These are phyloP conservation scores for Centrapalus pauciflorus DNA, from an alignment of 129 eudicot species.

Conservation along the genomic window DNA sequence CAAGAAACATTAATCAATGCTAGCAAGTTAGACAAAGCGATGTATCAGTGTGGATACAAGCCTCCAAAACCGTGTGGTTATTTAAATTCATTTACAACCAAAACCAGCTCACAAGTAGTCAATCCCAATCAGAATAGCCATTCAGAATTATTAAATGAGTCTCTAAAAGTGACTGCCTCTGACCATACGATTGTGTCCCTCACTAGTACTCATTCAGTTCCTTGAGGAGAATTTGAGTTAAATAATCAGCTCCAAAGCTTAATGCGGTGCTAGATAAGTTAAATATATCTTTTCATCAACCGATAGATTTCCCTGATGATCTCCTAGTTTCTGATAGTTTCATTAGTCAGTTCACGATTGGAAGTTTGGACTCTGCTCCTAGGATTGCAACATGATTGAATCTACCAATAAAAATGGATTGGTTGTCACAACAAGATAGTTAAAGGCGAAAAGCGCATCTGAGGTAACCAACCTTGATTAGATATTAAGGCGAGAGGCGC, in stretches of 20 bases:
- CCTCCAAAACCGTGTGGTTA: too few species aligned
- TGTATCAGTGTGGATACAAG: too few species aligned
- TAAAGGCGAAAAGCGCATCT: too few species aligned
- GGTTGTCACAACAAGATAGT: conserved; percentile 16
- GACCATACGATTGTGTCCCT: conserved; percentile 8
- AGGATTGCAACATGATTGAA: not conserved
- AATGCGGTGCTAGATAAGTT: conserved; percentile 29
- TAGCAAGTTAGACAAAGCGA: too few species aligned
- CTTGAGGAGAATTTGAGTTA: conserved; percentile 11
- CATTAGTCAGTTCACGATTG: conserved; percentile 39
- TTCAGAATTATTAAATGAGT: not conserved
- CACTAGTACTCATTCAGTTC: not conserved
- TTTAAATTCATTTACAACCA: not conserved
- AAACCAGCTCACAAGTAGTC: not conserved
- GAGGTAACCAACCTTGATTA: too few species aligned
- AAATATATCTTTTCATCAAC: conserved; percentile 19
- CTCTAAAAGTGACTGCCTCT: conserved; percentile 16
- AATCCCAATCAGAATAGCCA: not conserved
- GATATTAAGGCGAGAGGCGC: too few species aligned
- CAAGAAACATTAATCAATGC: too few species aligned
- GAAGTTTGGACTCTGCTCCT: conserved; percentile 35
- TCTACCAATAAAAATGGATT: not conserved
- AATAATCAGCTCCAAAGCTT: conserved; percentile 32
- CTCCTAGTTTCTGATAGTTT: conserved; percentile 42
- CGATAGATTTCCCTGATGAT: conserved; percentile 45